Evolutionary conservation across 345 rosid genomes (phyloP), one percentile per base, ranked within the genome.

Genomic region (Salix dunnii): DNA sequence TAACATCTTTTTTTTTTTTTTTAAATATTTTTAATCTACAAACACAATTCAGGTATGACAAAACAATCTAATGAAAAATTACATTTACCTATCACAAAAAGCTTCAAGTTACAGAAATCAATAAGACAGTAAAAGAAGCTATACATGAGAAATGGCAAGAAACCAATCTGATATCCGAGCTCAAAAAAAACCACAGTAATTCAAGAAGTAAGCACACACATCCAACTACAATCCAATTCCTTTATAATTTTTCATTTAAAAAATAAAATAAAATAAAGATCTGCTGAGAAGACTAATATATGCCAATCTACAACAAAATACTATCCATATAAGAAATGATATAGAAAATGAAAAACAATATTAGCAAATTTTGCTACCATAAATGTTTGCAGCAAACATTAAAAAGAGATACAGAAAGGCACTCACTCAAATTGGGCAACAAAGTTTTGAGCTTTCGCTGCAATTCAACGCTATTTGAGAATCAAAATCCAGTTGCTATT

Each of bases 401-500:
- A 27, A 31, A 12, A 9, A 21, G 58, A 7, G 9, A 30, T 6
- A 23, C n/a, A 48, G 8, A 40, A 43, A 58, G 38, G 43, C 55
- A 67, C 43, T 67, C 81, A 61, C 63, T 74, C 74, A 33, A 61
- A 72, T 14, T 67, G 49, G 31, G 70, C 43, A 60, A 33, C 27
- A 73, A 73, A 73, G 73, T 23, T 20, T 12, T 7, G 63, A 67
- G 21, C 76, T 72, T 66, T 72, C 18, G 2, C 31, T 28, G 27
- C 12, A 68, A 4, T 67, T 35, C 51, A 48, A 71, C 65, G 65
- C 71, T 38, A 13, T 63, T n/a, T 3, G 36, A 7, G 72, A 71
- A 77, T 64, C 76, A 53, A 63, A 71, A 71, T 71, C 80, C 80
- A 64, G 25, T 36, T 71, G 80, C 71, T 60, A 28, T 67, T 62